Base-by-base conservation (phyloP, 805 yeast genomes). In the Starmerella floris region DNA sequence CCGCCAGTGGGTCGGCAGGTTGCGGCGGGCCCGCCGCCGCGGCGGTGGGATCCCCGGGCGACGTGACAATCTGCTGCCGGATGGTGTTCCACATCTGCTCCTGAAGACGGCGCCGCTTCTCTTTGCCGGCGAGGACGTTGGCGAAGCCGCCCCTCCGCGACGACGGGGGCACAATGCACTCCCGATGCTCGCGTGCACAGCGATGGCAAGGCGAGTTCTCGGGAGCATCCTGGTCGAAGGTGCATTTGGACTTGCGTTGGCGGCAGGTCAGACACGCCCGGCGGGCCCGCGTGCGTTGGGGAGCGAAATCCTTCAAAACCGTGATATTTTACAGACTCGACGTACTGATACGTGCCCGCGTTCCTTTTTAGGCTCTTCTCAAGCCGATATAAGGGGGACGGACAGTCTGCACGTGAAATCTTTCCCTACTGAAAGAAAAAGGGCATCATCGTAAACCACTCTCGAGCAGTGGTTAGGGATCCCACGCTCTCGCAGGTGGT, bases 241-340 rank as follows among this genome's bases (percentile, higher is more conserved):
- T 94, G 64, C 97, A 87, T 54, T 76, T 77, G 34, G 83, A 83
- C 55, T 87, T 88, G 33, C 94, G 70, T 5, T 76, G 73, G 16
- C 95, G 71, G 58, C 97, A 87, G 61, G 77, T 82, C 38, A 82
- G 61, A 55, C 97, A 87, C 1, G 96, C 96, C 48, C 74, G 70
- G 58, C 82, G 87, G 47, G 76, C 74, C 49, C 95, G 64, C 4
- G 36, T 5, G 22, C 34, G 21, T 4, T 9, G 17, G 8, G 22
- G 8, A 5, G 21, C 34, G 21, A 4, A 4, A 4, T 31, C 34
- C 22, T 11, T 31, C 34, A 31, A 30, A 30, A 10, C 32, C 10
- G 28, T 25, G 28, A 25, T 25, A 25, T 25, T 25, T 25, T 25
- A 13, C 28, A 25, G 28, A 25, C 28, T 25, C 28, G 28, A 13